phyloP scores from a whole-genome alignment of 306 rosid genomes.

The Begonia peltatifolia region DNA sequence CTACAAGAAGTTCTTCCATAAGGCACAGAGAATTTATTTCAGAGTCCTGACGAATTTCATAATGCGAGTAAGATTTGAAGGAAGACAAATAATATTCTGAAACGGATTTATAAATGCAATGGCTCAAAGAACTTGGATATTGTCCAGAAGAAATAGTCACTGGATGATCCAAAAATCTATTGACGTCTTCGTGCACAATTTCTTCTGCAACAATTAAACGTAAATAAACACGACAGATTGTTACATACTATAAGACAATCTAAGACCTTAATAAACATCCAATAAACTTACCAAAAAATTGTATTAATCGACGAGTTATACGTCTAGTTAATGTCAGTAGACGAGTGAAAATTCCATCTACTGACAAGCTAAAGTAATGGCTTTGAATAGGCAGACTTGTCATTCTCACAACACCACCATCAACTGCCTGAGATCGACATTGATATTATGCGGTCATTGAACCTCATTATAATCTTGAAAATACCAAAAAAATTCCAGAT shows the following conservation, averaged over 20 bases:
- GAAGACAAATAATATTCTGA: conserved; percentile 17
- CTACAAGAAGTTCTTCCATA: conserved; percentile 15
- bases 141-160: conserved; percentile 16
- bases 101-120: conserved; percentile 10
- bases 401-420: conserved; percentile 17
- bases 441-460: conserved; percentile 7
- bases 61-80: conserved; percentile 10
- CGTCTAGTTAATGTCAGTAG: conserved; percentile 34
- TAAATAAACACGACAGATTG: conserved; percentile 3
- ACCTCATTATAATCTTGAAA: not conserved
- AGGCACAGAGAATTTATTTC: conserved; percentile 18
- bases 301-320: conserved; percentile 27
- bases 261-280: not conserved
- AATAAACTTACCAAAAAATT: conserved; percentile 38
- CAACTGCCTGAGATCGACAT: conserved; percentile 24
- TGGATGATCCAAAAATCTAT: conserved; percentile 14
- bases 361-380: conserved; percentile 17
- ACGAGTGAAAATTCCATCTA: conserved; percentile 39
- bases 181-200: conserved; percentile 41
- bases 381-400: conserved; percentile 7
- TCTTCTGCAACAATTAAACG: conserved; percentile 45
- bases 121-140: conserved; percentile 12
- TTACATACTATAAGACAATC: not conserved
- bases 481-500: too few relatives aligned
- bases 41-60: conserved; percentile 16